Base-by-base conservation (phyloP, 805 yeast species). In the Starmera pachycereana region DNA sequence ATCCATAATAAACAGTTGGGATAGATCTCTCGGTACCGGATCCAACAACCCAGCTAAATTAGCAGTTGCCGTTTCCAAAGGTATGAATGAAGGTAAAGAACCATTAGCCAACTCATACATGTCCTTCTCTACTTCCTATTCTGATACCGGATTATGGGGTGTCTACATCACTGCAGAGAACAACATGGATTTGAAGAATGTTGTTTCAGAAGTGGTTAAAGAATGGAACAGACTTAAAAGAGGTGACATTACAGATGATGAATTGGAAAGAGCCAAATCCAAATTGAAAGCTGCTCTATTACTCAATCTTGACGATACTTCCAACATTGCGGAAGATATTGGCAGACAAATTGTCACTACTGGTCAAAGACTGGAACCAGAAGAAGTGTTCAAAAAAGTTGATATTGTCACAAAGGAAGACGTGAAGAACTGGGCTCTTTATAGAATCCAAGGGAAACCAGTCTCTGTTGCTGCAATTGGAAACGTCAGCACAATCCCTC, bases 131-230 rank as follows among this genome's bases (percentile, higher is more conserved):
- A 92, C 99, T 2, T 85, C 96, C 1, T 92, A 92, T 63, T 89
- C 96, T 10, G 99, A 92, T 63, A 84, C 96, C 11, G 99, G 99
- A 8, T 67, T 92, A 40, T 90, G 97, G 97, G 99, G 99, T 30
- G 81, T 90, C 52, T 92, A 92, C 58, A 71, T 92, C 44, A 77
- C 94, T 18, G 96, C 90, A 51, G 66, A 69, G 11, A 80, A 78
- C 54, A 72, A 72, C 46, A 71, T 78, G 28, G 69, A 83, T 47
- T 68, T 85, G 50, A 77, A 74, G 48, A 69, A 74, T 32, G 74
- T 89, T 38, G 73, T 86, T 30, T 78, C 81, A 52, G 87, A 85
- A 44, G 76, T 90, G 18, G 62, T 84, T 48, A 73, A 74, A 50
- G 97, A 92, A 66, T 92, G 97, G 97, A 75, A 74, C 44, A 74